These are phyloP conservation scores for Stagonosporopsis cucurbitacearum DNA, from an alignment of 2,329 filamentous ascomycete genomes.

Conservation along the genomic window DNA sequence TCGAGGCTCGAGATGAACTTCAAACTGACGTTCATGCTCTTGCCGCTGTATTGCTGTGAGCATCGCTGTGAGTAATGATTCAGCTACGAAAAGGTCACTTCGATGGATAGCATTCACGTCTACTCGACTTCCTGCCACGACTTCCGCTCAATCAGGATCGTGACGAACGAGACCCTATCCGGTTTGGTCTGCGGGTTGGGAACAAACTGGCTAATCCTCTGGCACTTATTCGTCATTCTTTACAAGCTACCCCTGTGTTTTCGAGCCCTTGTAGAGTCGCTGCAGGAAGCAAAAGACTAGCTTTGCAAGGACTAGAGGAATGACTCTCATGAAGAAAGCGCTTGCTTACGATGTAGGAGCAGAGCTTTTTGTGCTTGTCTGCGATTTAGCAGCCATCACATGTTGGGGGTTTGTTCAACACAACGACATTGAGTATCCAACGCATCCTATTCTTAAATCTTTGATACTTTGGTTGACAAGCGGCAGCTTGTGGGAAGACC, in stretches of 20 bases:
- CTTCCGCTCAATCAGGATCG: background rate
- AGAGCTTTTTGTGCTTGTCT: background rate
- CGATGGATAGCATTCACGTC: too few relatives aligned
- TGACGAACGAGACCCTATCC: background rate
- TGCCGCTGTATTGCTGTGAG: too few relatives aligned
- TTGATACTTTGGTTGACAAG: slow-evolving; percentile 1
- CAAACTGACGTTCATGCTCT: background rate
- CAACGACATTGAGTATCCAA: background rate
- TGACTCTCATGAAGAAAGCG: background rate
- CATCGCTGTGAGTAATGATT: too few relatives aligned
- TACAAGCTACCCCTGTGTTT: background rate
- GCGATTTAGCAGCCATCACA: background rate
- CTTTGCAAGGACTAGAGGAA: slow-evolving; percentile 3
- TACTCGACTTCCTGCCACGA: background rate
- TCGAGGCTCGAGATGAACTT: background rate
- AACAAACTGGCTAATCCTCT: background rate
- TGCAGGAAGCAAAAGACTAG: slow-evolving; percentile 5
- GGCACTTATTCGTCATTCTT: background rate
- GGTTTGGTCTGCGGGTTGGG: background rate
- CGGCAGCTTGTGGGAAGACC: slow-evolving; percentile 3
- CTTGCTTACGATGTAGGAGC: background rate
- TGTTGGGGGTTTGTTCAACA: background rate
- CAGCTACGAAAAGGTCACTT: too few relatives aligned
- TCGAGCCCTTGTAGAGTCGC: background rate
- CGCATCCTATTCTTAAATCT: background rate